Base-by-base conservation (phyloP, 345 rosid genomes). In the Citrus australasica region DNA sequence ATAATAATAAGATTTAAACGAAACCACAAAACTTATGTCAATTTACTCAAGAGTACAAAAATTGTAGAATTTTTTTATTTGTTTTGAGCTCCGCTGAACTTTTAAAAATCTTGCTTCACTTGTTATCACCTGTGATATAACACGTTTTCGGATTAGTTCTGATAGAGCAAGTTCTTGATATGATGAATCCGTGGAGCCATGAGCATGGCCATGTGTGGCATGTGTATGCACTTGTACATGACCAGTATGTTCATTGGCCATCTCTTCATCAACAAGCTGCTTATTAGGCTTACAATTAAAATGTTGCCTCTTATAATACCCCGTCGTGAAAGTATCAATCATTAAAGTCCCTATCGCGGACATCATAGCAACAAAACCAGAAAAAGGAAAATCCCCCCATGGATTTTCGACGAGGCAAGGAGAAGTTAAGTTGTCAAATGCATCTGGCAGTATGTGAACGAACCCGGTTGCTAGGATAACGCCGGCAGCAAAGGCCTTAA, bases 401-500 rank as follows among this genome's bases (percentile, higher is more conserved):
- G 89, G 88, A 58, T 81, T 62, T 46, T 79, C 76, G 17, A 40
- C 22, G 1, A 89, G 80, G 63, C 90, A 88, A 6, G 93, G 86
- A 13, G 91, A 88, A 56, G 88, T 85, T 76, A 91, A 80, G 58
- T 67, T 80, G 7, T 89, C 82, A 19, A 87, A 88, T 1, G 95
- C 89, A 2, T 90, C 89, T 0, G 96, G 92, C 6, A 93, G 87
- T 14, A 89, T 81, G 84, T 91, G 95, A 37, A 93, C 61, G 78
- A 89, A 91, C 5, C 92, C 90, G 1, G 95, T 90, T 21, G 91
- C 85, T 14, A 91, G 78, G 38, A 90, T 93, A 22, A 89, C 93
- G 7, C 94, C 95, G 0, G 95, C 90, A 1, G 94, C 93, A 63
- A 89, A 90, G 4, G 93, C 91, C 77, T 88, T 90, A n/a, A 93